Base-by-base conservation (phyloP, 306 rosid species). In the Castanospermum australe region DNA sequence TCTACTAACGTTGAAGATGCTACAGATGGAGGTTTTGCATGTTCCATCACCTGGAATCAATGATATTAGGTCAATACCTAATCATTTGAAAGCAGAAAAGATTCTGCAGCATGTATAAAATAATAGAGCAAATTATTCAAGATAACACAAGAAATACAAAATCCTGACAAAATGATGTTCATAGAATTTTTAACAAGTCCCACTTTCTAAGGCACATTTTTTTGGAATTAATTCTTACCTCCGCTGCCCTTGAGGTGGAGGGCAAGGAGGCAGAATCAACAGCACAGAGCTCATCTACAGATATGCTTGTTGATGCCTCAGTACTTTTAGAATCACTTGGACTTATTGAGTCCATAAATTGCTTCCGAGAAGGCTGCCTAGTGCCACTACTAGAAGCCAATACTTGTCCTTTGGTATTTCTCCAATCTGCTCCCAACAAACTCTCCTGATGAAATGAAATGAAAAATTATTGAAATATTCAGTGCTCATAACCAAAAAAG, bases 1-100 rank as follows among this genome's bases (percentile, higher is more conserved):
- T 93, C 98, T 73, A 96, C 98, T 80, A 93, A 81, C 9, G 98
- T 93, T 0, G 99, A 93, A 56, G 99, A 91, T 60, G 99, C 94
- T 48, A 84, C 89, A 51, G 93, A 80, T 48, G 96, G 92, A 78
- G 91, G 92, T 87, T 94, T 93, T 71, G 83, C 70, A 69, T 84
- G 84, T 80, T 93, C 99, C 70, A 80, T 74, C 63, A 80, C 88
- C 99, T 96, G 86, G 36, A 79, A 82, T 17, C 60, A 83, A 67
- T 50, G 22, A 77, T 50, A 57, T 56, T 4, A 63, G 22, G 66
- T 87, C 48, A 66, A 78, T 57, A 77, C 67, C 32, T 15, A 54
- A 48, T 21, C 52, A 73, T 71, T 39, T 67, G 38, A 28, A 66
- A 13, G 61, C 48, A 8, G 72, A 21, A 61, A 62, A n/a, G 7